phyloP scores from a whole-genome alignment of 306 rosid species.

The Clitoria ternatea region DNA sequence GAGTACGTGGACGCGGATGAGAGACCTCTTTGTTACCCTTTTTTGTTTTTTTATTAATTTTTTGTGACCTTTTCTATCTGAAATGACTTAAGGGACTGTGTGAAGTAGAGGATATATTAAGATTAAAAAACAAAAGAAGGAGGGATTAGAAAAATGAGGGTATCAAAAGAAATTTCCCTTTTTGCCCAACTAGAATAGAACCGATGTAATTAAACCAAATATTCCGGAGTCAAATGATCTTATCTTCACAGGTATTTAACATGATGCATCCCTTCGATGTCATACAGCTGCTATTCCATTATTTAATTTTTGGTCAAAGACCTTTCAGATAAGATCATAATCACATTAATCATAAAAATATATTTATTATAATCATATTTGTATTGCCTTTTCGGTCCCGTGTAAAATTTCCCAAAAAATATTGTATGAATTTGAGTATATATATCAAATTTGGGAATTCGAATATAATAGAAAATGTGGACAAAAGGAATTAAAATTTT shows the following conservation, averaged over 20 bases:
- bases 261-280: background rate
- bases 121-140: too few relatives aligned
- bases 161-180: too few relatives aligned
- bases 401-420: background rate
- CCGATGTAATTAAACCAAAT: background rate
- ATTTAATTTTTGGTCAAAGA: background rate
- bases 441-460: too few relatives aligned
- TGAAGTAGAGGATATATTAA: too few relatives aligned
- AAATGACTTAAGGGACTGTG: too few relatives aligned
- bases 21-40: too few relatives aligned
- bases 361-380: background rate
- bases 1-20: too few relatives aligned
- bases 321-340: slow-evolving; percentile 10
- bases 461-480: too few relatives aligned
- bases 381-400: background rate
- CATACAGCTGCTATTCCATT: background rate
- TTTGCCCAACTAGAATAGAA: background rate
- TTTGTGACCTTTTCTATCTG: too few relatives aligned
- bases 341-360: background rate
- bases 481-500: too few relatives aligned
- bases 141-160: too few relatives aligned
- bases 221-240: background rate
- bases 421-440: background rate
- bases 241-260: background rate
- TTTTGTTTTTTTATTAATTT: too few relatives aligned